Base-by-base conservation (phyloP, 805 yeast genomes). In the Saccharomyces mikatae region DNA sequence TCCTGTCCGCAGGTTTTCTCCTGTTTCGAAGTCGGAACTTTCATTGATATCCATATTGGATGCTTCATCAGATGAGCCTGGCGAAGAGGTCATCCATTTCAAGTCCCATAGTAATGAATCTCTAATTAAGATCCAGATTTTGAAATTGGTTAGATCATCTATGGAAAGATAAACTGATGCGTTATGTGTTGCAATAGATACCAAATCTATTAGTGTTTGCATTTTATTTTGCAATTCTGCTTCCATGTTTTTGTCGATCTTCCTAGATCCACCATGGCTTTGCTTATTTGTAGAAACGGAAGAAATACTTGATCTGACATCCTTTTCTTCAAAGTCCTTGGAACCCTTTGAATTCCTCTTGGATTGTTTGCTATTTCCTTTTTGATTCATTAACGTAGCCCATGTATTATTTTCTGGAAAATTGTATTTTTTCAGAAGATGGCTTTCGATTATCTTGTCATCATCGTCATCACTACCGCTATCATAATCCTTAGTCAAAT, bases 91-190 rank as follows among this genome's bases (percentile, higher is more conserved):
- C 53, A 32, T 52, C 51, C 52, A 53, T 44, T 48, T 57, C 53
- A 69, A 52, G 53, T 68, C 71, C 72, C 71, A 69, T 5, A 67
- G 52, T 11, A 70, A 50, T 5, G 71, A 62, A 54, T 70, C 71
- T 27, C 70, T 58, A 48, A 70, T 67, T 41, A 69, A 49, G 21
- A 66, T 55, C 73, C 73, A 70, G 9, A 60, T 50, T 49, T 70
- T 70, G 41, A 64, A 62, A 51, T 67, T 67, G 13, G 66, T 60
- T 31, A 64, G 46, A 52, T 70, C 73, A 28, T 62, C 67, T 21
- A 70, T 62, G 51, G 58, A 60, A 1, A 65, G 55, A 58, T 69
- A 69, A 1, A 64, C 66, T 13, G 62, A 60, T 0, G 72, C 71
- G 54, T 70, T 70, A 46, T 68, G 70, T 47, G 62, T 62, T 46